Evolutionary conservation across 2,329 filamentous ascomycete species (phyloP).

Genomic region (Epichloe gansuensis): DNA sequence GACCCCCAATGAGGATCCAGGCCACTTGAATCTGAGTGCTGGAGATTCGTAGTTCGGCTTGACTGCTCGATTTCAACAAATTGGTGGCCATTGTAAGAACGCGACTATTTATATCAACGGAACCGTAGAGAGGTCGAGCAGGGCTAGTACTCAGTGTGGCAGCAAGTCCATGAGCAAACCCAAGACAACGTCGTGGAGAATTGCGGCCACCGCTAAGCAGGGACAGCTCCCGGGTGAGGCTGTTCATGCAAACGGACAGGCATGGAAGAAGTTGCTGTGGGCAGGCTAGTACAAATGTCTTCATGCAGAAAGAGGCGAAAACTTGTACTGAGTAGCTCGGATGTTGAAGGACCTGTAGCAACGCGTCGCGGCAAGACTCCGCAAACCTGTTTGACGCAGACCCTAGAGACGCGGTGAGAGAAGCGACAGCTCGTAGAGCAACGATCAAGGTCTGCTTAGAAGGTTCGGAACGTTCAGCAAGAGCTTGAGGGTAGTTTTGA

Average conservation of each 20-base stretch:
- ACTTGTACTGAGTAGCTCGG: slow-evolving; percentile 95
- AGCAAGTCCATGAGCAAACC: slow-evolving; percentile 83
- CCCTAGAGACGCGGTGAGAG: slow-evolving; percentile 67
- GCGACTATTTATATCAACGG: slow-evolving; percentile 86
- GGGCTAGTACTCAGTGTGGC: slow-evolving; percentile 85
- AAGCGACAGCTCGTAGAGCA: slow-evolving; percentile 65
- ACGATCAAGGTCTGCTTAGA: slow-evolving; percentile 75
- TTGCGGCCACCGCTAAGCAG: slow-evolving; percentile 64
- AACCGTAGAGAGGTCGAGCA: slow-evolving; percentile 80
- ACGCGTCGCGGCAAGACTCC: slow-evolving; percentile 72
- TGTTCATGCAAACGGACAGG: slow-evolving; percentile 94
- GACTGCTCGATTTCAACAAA: slow-evolving; percentile 81
- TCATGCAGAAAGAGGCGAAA: slow-evolving; percentile 74
- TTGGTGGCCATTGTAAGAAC: slow-evolving; percentile 86
- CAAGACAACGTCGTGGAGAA: slow-evolving; percentile 72
- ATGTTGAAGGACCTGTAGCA: slow-evolving; percentile 85
- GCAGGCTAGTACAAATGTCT: slow-evolving; percentile 77
- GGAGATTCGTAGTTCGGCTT: slow-evolving; percentile 80
- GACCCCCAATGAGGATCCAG: slow-evolving; percentile 90
- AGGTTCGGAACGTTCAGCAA: slow-evolving; percentile 80
- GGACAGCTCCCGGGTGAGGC: slow-evolving; percentile 73
- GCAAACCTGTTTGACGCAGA: slow-evolving; percentile 70
- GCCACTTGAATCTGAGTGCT: slow-evolving; percentile 95
- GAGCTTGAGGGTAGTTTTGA: slow-evolving; percentile 90
- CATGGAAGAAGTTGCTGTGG: slow-evolving; percentile 85